Evolutionary conservation across 306 rosid genomes (phyloP).

Genomic region (Adenanthera pavonina): DNA sequence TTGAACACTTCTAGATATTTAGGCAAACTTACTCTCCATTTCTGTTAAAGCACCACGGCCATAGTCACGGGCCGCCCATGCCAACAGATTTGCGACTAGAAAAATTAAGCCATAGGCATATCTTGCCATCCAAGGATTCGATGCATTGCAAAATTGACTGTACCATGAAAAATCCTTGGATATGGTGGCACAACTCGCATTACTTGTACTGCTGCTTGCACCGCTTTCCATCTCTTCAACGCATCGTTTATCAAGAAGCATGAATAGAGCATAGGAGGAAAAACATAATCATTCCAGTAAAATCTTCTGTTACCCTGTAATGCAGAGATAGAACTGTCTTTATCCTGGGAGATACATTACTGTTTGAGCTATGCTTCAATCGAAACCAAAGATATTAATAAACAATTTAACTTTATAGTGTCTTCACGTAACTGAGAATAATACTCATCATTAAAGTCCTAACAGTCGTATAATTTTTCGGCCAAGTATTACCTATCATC

Average conservation of each 20-base stretch:
- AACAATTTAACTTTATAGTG: conserved; percentile 27
- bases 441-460: conserved; percentile 20
- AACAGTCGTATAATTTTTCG: conserved; percentile 21
- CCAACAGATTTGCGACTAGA: conserved; percentile 73
- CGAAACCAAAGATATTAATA: conserved; percentile 20
- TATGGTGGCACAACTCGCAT: conserved; percentile 36
- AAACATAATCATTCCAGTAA: conserved; percentile 25
- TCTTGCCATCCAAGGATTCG: conserved; percentile 99
- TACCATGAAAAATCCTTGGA: conserved; percentile 63
- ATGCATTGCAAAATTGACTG: conserved; percentile 77
- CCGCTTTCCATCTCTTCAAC: conserved; percentile 64
- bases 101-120: conserved; percentile 81
- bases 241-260: conserved; percentile 33
- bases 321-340: conserved; percentile 33
- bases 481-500: conserved; percentile 27
- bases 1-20: conserved; percentile 22
- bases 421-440: conserved; percentile 33
- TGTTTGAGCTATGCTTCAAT: conserved; percentile 32
- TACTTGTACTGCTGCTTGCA: conserved; percentile 42
- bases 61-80: conserved; percentile 96
- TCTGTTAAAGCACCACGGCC: conserved; percentile 72
- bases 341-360: conserved; percentile 34
- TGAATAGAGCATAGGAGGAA: conserved; percentile 34
- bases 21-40: conserved; percentile 76
- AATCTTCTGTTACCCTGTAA: conserved; percentile 33